These are phyloP conservation scores for Serendipita sp. DNA, from an alignment of 768 basidiomycete genomes.

Conservation along the genomic window DNA sequence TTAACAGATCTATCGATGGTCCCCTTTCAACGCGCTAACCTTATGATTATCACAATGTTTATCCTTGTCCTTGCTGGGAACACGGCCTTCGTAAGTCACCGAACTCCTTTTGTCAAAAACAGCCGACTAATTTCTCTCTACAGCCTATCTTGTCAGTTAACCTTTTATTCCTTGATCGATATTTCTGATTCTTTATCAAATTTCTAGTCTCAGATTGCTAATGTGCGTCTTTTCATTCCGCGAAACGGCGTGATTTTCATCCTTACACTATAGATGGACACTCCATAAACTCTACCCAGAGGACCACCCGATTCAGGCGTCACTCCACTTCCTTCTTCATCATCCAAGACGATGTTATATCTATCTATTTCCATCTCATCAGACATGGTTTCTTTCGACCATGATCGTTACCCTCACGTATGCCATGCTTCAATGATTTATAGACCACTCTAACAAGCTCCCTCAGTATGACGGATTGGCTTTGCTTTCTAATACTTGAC, in stretches of 20 bases:
- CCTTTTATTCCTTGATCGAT: background rate
- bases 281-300: slow-evolving; percentile 43
- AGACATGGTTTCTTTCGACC: slow-evolving; percentile 77
- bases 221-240: slow-evolving; percentile 39
- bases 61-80: slow-evolving; percentile 81
- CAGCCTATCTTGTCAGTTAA: slow-evolving; percentile 72
- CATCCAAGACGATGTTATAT: slow-evolving; percentile 85
- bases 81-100: slow-evolving; percentile 70
- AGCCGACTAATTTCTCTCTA: slow-evolving; percentile 1
- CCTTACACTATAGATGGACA: slow-evolving; percentile 41
- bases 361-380: slow-evolving; percentile 81
- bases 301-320: slow-evolving; percentile 50
- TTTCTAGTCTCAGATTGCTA: slow-evolving; percentile 50
- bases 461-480: slow-evolving; percentile 62
- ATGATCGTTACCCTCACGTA: slow-evolving; percentile 57
- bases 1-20: slow-evolving; percentile 82
- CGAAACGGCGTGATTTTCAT: background rate
- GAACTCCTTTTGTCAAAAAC: background rate
- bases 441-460: background rate
- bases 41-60: slow-evolving; percentile 55
- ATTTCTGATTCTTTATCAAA: background rate
- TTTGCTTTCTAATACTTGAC: slow-evolving; percentile 77
- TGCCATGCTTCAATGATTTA: slow-evolving; percentile 14
- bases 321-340: slow-evolving; percentile 80
- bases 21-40: slow-evolving; percentile 75